Evolutionary conservation across 257 asterid genomes (phyloP).

Genomic region (Jaltomata sinuosa): DNA sequence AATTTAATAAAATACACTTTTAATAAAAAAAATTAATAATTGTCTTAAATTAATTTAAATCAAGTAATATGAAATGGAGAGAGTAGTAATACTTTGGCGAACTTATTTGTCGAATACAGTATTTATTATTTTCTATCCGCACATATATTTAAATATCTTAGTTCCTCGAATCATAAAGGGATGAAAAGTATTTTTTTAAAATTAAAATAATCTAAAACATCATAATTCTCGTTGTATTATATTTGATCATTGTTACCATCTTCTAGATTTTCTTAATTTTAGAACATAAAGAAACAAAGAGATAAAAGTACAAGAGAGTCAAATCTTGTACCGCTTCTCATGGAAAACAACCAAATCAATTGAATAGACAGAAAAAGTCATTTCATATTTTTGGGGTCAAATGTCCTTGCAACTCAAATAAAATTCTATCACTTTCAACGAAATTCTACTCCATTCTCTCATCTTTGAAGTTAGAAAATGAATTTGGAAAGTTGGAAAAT

Average conservation of each 20-base stretch:
- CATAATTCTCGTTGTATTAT: neutral
- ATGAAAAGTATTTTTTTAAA: neutral
- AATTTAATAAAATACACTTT: too few relatives aligned
- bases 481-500: neutral
- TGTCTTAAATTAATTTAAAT: too few relatives aligned
- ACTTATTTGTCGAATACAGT: neutral
- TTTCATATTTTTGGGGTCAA: neutral
- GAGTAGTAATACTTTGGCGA: neutral
- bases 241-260: too few relatives aligned
- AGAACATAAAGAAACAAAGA: neutral
- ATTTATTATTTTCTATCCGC: neutral
- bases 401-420: neutral
- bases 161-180: neutral
- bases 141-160: neutral
- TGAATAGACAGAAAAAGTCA: too few relatives aligned
- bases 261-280: neutral
- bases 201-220: neutral
- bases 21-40: too few relatives aligned
- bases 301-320: neutral
- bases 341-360: too few relatives aligned
- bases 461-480: neutral
- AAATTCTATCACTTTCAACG: neutral
- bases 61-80: too few relatives aligned
- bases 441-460: neutral
- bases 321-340: neutral